Conservation (phyloP, 148 eudicot genomes). For the Drosera capensis region DNA sequence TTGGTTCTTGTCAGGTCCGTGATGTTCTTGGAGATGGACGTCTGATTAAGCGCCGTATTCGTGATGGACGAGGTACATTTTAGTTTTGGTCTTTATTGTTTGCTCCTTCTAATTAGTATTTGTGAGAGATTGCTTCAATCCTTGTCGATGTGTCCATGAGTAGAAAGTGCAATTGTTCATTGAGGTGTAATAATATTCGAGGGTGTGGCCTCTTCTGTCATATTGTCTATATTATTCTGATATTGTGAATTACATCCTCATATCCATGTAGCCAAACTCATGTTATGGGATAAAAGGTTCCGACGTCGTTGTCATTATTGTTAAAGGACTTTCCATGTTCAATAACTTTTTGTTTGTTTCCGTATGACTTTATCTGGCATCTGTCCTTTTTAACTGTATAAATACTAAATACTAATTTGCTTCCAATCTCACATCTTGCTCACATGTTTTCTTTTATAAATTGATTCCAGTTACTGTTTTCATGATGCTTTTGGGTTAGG, state of each 20-base stretch:
- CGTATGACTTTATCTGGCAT: not conserved
- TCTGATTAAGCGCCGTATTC: conserved; percentile 76
- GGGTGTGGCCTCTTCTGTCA: no score
- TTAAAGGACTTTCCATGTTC: not conserved
- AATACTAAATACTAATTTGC: not conserved
- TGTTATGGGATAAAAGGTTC: not conserved
- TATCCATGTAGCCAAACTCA: no score
- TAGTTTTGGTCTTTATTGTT: not conserved
- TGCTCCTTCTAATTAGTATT: not conserved
- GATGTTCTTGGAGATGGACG: conserved; percentile 99
- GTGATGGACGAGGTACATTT: conserved; percentile 78
- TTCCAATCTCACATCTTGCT: conserved; percentile 3
- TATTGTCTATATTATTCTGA: no score
- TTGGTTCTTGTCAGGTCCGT: conserved; percentile 44
- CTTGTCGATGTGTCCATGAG: no score
- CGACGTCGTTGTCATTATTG: not conserved
- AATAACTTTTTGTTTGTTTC: not conserved
- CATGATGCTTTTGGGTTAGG: conserved; percentile 22
- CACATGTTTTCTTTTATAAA: conserved; percentile 1
- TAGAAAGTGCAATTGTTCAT: no score
- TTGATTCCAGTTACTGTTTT: no score
- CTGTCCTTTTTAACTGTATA: not conserved
- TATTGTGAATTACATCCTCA: not conserved
- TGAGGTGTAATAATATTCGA: no score
- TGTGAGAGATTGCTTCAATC: no score